Base-by-base conservation (phyloP, 2,329 filamentous ascomycete species). In the Mariannaea elegans region DNA sequence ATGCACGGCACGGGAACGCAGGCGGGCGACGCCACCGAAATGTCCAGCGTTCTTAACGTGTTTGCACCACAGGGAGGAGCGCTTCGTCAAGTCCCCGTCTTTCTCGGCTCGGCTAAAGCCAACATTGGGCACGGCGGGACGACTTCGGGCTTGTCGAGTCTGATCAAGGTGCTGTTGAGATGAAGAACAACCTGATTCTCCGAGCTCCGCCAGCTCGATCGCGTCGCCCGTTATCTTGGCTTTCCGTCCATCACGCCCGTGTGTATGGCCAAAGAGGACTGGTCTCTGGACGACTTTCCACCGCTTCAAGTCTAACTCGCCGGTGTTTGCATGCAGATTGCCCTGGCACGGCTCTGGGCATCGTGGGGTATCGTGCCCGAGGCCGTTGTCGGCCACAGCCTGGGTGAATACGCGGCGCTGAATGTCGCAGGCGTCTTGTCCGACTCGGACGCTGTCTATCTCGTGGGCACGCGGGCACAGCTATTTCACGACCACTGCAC, bases 1-100 rank as follows among this genome's bases (percentile, higher is more conserved):
- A 93, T 96, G 87, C 93, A 97, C 73, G 93, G 93, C 21, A 57
- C 55, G 1, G 93, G 93, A 29, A 97, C 93, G 0, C 92, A 96
- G 74, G 92, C 91, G 34, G 93, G 93, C 56, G 93, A 97, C 71
- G 89, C 88, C 2, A 90, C 87, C 2, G 93, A 97, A 73, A 94
- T 95, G 90, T 80, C 85, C 1, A 93, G 90, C 0, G 91, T 97
- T 44, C 86, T 89, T 3, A 76, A 81, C 50, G 78, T 82, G 9
- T 87, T 84, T 61, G 82, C 82, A 0, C 83, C 55, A 80, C 82
- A 62, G 5, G 5, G 21, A 4, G 8, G 52, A 2, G 29, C 59
- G 5, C 8, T 29, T 64, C 75, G 80, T 13, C 71, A 80, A 3
- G 77, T 83, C 44, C 83, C 87, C 0, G 77, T 92, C 0, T 84